Evolutionary conservation across 768 basidiomycete species (phyloP).

Genomic region (Tulasnella sp.): DNA sequence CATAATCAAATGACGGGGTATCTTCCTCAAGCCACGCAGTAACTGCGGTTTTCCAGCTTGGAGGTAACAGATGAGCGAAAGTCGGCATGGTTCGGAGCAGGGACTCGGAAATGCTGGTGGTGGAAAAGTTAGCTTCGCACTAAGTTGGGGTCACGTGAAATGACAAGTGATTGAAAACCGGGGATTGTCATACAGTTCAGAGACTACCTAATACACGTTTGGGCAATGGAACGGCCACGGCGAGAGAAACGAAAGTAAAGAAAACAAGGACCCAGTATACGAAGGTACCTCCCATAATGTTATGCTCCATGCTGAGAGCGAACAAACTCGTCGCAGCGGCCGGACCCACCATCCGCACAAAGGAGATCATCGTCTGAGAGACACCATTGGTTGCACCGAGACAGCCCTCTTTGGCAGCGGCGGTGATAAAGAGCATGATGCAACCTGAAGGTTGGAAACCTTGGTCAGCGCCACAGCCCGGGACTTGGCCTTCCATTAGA

Average conservation of each 20-base stretch:
- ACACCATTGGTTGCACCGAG: slow-evolving; percentile 29
- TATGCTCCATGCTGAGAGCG: slow-evolving; percentile 26
- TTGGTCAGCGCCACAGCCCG: background rate
- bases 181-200: background rate
- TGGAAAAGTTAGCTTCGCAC: slow-evolving; percentile 12
- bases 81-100: background rate
- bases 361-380: slow-evolving; percentile 25
- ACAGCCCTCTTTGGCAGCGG: slow-evolving; percentile 25
- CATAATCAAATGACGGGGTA: slow-evolving; percentile 93
- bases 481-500: background rate
- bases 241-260: slow-evolving; percentile 7
- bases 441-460: slow-evolving; percentile 19
- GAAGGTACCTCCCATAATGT: slow-evolving; percentile 28
- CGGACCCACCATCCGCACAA: slow-evolving; percentile 29
- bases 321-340: slow-evolving; percentile 29
- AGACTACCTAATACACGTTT: slow-evolving; percentile 12
- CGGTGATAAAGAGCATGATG: slow-evolving; percentile 27
- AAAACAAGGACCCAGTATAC: slow-evolving; percentile 20
- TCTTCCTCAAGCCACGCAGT: slow-evolving; percentile 86
- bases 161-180: background rate
- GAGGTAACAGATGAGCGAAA: slow-evolving; percentile 71
- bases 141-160: background rate
- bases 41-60: slow-evolving; percentile 85
- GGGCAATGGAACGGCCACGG: slow-evolving; percentile 21
- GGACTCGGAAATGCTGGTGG: background rate